A percentile compares a stretch with the other conserved stretches of the same genome.
These are phyloP conservation scores for Mucor sp. DNA, from an alignment of 371 early-diverging fungal genomes.

Conservation along the genomic window DNA sequence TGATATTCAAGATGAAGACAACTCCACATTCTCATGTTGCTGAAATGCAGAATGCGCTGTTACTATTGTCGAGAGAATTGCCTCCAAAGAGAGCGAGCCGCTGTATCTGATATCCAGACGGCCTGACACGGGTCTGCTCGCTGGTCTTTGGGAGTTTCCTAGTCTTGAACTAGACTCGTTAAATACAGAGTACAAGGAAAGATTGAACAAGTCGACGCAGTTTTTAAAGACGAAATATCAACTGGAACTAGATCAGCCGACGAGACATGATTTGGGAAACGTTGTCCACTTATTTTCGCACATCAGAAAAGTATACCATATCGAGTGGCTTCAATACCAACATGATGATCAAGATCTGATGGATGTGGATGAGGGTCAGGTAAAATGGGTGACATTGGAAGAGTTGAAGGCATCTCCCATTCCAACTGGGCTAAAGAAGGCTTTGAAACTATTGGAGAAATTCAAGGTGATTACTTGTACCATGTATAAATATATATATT, in stretches of 20 bases:
- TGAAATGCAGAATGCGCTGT: slow-evolving; percentile 58
- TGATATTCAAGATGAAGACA: slow-evolving; percentile 73
- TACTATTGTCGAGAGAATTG: slow-evolving; percentile 52
- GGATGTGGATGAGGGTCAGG: slow-evolving; percentile 6
- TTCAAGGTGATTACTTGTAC: slow-evolving; percentile 13
- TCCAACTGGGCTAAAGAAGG: slow-evolving; percentile 72
- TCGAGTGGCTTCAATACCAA: slow-evolving; percentile 51
- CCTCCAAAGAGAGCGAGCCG: slow-evolving; percentile 12
- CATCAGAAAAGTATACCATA: slow-evolving; percentile 65
- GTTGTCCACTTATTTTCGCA: slow-evolving; percentile 75
- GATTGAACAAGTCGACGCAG: slow-evolving; percentile 30
- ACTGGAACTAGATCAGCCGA: slow-evolving; percentile 18
- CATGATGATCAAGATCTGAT: neutral
- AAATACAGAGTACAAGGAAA: slow-evolving; percentile 42
- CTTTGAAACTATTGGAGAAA: slow-evolving; percentile 57
- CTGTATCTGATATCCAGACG: slow-evolving; percentile 59
- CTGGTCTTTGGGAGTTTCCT: slow-evolving; percentile 85
- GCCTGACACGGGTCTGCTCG: slow-evolving; percentile 68
- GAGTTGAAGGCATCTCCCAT: slow-evolving; percentile 62
- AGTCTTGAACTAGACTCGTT: slow-evolving; percentile 45
- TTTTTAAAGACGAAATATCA: slow-evolving; percentile 33
- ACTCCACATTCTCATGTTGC: neutral
- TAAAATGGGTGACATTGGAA: slow-evolving; percentile 54
- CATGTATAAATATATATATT: neutral
- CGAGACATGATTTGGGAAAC: slow-evolving; percentile 54